These are phyloP conservation scores for Cryptococcus sp. DNA, from an alignment of 1,284 basidiomycete species.

Conservation along the genomic window DNA sequence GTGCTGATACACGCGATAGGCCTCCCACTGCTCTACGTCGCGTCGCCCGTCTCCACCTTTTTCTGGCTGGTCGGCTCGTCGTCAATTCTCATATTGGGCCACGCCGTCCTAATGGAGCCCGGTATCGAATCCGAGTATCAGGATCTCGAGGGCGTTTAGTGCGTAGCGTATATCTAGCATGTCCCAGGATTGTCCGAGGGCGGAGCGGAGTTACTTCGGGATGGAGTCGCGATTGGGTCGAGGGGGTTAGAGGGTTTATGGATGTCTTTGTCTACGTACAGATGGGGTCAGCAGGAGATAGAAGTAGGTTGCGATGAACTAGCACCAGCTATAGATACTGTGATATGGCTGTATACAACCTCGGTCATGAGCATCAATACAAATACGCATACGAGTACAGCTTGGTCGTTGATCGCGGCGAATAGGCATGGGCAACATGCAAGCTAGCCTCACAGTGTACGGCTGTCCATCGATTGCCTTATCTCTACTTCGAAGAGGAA, in stretches of 20 bases:
- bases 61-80: constrained; percentile 53
- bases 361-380: background rate
- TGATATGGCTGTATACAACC: background rate
- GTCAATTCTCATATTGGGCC: constrained; percentile 55
- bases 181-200: background rate
- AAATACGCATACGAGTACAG: no score
- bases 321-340: no score
- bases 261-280: background rate
- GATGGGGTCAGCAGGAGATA: no score
- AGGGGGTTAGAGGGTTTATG: background rate
- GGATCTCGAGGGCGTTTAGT: constrained; percentile 30
- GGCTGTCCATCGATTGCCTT: no score
- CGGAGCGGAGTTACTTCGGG: background rate
- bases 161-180: background rate
- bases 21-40: constrained; percentile 48
- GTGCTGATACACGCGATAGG: constrained; percentile 20
- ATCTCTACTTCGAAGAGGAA: no score
- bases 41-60: constrained; percentile 50
- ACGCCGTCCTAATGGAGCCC: constrained; percentile 60
- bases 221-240: background rate
- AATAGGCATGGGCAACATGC: no score
- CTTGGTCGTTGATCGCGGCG: no score
- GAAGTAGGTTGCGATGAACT: no score
- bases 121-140: constrained; percentile 53
- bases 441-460: no score